A percentile compares a stretch with the other conserved stretches of the same genome.
These are phyloP conservation scores for Penicillium desertorum DNA, from an alignment of 495 filamentous ascomycete species.

Conservation along the genomic window DNA sequence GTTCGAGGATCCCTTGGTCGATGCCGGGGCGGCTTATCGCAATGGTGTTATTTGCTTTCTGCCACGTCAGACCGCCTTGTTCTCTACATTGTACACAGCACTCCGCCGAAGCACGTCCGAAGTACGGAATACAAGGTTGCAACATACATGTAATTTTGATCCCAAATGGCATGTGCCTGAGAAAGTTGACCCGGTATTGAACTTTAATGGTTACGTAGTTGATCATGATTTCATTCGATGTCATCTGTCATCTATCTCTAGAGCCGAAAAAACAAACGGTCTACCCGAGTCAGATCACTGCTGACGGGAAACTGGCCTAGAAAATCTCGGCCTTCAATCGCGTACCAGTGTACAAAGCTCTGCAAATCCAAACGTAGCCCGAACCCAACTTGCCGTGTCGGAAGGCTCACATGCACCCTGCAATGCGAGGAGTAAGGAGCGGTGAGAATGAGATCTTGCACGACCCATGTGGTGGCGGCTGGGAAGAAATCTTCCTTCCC, in stretches of 20 bases:
- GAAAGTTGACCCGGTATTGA: not conserved
- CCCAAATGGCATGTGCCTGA: not conserved
- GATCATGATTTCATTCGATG: conserved; percentile 28
- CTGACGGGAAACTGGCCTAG: not conserved
- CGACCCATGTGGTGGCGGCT: conserved; percentile 2
- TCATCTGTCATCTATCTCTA: conserved; percentile 17
- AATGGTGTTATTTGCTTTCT: conserved; percentile 33
- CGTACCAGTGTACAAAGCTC: not conserved
- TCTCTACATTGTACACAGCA: not conserved
- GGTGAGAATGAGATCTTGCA: conserved; percentile 9
- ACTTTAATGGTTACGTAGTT: conserved; percentile 2
- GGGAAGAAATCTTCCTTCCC: not conserved
- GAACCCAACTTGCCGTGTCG: not conserved
- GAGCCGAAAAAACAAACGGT: conserved; percentile 3
- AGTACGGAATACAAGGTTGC: no score
- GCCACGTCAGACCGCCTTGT: conserved; percentile 23
- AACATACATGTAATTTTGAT: not conserved
- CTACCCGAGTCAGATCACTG: not conserved
- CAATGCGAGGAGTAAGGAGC: conserved; percentile 7
- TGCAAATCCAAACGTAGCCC: not conserved
- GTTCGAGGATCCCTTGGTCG: conserved; percentile 10
- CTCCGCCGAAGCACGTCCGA: no score
- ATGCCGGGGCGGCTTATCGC: conserved; percentile 30
- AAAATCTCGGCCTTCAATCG: not conserved
- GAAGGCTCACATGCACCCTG: conserved; percentile 1